Evolutionary conservation across 176 grass and related monocot genomes (phyloP).

Genomic region (Microstegium vimineum): DNA sequence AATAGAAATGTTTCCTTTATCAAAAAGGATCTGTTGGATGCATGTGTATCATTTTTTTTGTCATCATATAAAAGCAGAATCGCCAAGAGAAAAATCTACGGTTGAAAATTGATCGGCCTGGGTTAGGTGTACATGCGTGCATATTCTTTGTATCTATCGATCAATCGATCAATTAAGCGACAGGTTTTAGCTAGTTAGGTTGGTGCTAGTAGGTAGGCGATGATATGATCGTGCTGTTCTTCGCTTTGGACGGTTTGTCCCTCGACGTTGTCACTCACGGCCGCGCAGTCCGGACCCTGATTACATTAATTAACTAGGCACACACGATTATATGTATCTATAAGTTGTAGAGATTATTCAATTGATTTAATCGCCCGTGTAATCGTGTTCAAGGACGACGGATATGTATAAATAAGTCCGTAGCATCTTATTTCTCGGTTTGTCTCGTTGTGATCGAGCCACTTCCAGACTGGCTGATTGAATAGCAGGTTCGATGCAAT

Average conservation of each 20-base stretch:
- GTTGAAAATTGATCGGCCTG: neutral
- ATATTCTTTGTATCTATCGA: neutral
- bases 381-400: conserved; percentile 19
- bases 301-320: neutral
- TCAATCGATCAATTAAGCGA: neutral
- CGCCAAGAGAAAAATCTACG: neutral
- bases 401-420: neutral
- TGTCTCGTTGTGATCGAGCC: conserved; percentile 4
- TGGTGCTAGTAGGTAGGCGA: conserved; percentile 16
- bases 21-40: too few relatives aligned
- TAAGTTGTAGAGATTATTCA: neutral
- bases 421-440: conserved; percentile 23
- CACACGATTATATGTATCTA: neutral
- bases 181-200: neutral
- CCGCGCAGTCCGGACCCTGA: conserved; percentile 37
- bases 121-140: neutral
- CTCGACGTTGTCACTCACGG: conserved; percentile 18
- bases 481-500: neutral
- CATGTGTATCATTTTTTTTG: neutral
- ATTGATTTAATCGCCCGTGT: neutral
- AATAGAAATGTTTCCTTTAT: too few relatives aligned
- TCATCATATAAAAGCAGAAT: neutral
- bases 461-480: conserved; percentile 39
- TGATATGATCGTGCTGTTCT: conserved; percentile 40
- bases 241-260: conserved; percentile 41